A percentile compares a stretch with the other conserved stretches of the same genome.
phyloP scores from a whole-genome alignment of 2,329 filamentous ascomycete genomes.

The Pyrenophora teres region DNA sequence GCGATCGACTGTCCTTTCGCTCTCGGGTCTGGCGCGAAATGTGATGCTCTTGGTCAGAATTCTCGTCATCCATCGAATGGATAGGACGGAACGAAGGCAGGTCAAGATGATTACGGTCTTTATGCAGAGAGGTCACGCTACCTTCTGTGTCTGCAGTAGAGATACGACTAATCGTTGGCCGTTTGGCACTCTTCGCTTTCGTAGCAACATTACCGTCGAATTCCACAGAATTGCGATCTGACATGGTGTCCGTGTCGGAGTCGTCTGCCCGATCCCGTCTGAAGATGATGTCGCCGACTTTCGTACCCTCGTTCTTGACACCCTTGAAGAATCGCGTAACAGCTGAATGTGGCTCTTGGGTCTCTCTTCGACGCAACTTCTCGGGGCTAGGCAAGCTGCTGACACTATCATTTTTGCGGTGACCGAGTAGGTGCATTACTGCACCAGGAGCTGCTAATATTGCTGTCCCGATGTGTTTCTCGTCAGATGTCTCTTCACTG shows the following conservation, averaged over 20 bases:
- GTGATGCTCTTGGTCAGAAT: slow-evolving; percentile 40
- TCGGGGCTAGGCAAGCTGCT: slow-evolving; percentile 40
- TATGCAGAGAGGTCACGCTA: slow-evolving; percentile 30
- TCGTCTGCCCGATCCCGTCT: slow-evolving; percentile 58
- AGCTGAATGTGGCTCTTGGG: slow-evolving; percentile 57
- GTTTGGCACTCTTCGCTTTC: slow-evolving; percentile 19
- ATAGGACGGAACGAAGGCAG: slow-evolving; percentile 43
- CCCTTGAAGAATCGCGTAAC: slow-evolving; percentile 79
- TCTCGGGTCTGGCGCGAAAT: slow-evolving; percentile 51
- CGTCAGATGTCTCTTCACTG: slow-evolving; percentile 40
- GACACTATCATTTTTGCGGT: slow-evolving; percentile 47
- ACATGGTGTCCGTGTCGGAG: slow-evolving; percentile 52
- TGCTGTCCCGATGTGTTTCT: slow-evolving; percentile 35
- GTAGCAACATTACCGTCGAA: slow-evolving; percentile 35
- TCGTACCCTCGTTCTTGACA: slow-evolving; percentile 67
- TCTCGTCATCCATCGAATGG: slow-evolving; percentile 27
- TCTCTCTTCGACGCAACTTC: slow-evolving; percentile 34
- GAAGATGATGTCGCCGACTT: slow-evolving; percentile 65
- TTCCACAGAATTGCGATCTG: slow-evolving; percentile 52
- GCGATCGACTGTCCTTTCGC: slow-evolving; percentile 45
- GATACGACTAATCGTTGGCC: slow-evolving; percentile 40
- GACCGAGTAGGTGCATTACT: slow-evolving; percentile 40
- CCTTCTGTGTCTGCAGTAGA: slow-evolving; percentile 30
- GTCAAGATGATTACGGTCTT: slow-evolving; percentile 40
- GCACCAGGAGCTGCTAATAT: slow-evolving; percentile 41